Evolutionary conservation across 805 yeast genomes (phyloP), one percentile per base, ranked within the genome.

Genomic region (Suhomyces canberraensis): DNA sequence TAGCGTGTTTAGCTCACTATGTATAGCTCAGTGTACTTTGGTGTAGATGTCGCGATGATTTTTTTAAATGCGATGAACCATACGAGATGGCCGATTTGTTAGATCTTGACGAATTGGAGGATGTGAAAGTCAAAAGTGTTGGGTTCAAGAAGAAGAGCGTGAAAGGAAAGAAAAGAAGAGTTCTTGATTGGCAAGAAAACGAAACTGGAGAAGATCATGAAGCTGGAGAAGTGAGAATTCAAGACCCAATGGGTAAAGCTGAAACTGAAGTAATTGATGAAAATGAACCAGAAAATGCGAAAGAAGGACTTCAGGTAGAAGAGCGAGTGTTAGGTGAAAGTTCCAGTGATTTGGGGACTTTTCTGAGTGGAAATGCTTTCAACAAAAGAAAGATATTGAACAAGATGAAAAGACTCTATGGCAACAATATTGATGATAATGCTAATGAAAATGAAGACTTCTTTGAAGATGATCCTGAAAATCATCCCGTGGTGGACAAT

Each of bases 401-500:
- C 26, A 24, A n/a, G 11, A 9, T 24, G 11, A 24, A 24, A 24
- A 8, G 26, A 8, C 7, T 20, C 22, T 7, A 20, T 9, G 22
- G 7, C 22, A 7, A 25, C 8, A 15, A 16, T 9, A 6, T 24
- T 22, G 21, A n/a, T 30, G 16, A 13, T 9, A 9, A 24, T 8
- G 11, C 11, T 5, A 13, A n/a, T 5, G 26, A 17, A 5, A 13
- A 6, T 24, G 5, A 5, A 8, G 14, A 8, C 5, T 29, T 25
- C 5, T 28, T 35, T 3, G 43, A 42, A 9, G 44, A 37, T 1
- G 35, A 33, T 15, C 39, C 36, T 3, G 40, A 36, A 19, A 37
- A 44, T 22, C 37, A 39, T 16, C 52, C 54, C 3, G 45, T 44
- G 11, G 44, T 49, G 18, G 52, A 38, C 29, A 49, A 49, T 22